A percentile compares a stretch with the other conserved stretches of the same genome.
Conservation (phyloP, 495 filamentous ascomycete species). For the Arthonia radiata region DNA sequence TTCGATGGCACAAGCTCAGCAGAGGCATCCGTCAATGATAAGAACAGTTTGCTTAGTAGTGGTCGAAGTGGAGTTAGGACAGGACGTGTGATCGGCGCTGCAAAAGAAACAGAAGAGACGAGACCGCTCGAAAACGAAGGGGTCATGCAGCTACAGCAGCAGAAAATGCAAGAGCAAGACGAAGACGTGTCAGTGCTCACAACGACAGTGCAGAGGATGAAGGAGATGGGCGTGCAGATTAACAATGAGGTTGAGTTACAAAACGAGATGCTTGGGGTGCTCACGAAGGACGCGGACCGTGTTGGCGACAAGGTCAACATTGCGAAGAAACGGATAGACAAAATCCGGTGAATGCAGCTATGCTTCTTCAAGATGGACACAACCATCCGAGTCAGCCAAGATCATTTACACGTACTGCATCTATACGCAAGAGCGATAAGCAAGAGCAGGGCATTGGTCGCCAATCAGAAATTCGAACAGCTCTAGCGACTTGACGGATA, state of each 20-base stretch:
- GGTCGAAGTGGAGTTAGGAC: conserved; percentile 11
- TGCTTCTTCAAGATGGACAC: too few species aligned
- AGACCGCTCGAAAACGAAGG: conserved; percentile 77
- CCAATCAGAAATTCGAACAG: too few species aligned
- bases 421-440: too few species aligned
- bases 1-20: conserved; percentile 14
- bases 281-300: conserved; percentile 52
- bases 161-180: conserved; percentile 74
- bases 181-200: conserved; percentile 48
- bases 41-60: conserved; percentile 25
- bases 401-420: too few species aligned
- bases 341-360: too few species aligned
- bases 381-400: too few species aligned
- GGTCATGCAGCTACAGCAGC: conserved; percentile 59
- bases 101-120: conserved; percentile 60
- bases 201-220: conserved; percentile 54
- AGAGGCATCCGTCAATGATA: too few species aligned
- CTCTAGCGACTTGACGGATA: too few species aligned
- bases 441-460: too few species aligned
- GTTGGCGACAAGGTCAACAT: conserved; percentile 55
- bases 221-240: conserved; percentile 66
- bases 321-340: conserved; percentile 56
- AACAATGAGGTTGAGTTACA: conserved; percentile 67
- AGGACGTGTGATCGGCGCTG: conserved; percentile 53
- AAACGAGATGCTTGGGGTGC: conserved; percentile 49